Base-by-base conservation (phyloP, 352 stramenopile genomes). In the Pythium periplocum region DNA sequence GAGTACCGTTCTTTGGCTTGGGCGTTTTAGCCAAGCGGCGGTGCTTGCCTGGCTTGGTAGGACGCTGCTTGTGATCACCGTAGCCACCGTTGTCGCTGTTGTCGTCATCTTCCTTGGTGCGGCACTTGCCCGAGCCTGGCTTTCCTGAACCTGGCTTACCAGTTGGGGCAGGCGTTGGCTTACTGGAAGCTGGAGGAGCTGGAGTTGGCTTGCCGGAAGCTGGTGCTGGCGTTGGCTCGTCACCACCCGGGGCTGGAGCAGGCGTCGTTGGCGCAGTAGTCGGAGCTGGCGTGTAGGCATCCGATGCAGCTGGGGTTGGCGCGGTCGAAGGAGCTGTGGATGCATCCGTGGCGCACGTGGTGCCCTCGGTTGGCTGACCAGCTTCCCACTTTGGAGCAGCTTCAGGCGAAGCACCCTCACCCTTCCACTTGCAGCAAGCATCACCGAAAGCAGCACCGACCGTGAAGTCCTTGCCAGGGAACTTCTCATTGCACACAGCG, bases 41-140 rank as follows among this genome's bases (percentile, higher is more conserved):
- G 44, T 52, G 30, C 12, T 58, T 37, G 17, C 17, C 17, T 26
- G 17, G 17, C 17, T 26, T 26, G 17, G 17, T 26, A 26, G 17
- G 17, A 42, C 38, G 7, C 12, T 42, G 7, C 38, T 42, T 42
- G 38, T 42, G 7, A 8, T 53, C 50, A 3, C 55, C 50, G 30
- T 50, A 37, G 17, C 33, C 51, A 35, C 51, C 30, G 37, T 62
- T 12, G 7, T 53, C 50, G 4, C 55, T 45, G 30, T 50, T 33
- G 17, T 30, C 51, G 37, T 55, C 30, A 41, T 62, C 57, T 30
- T 55, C 34, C 56, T 62, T 62, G 11, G 48, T 49, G 3, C 45
- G 42, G 56, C 56, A 62, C 56, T 62, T 62, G 42, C 33, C 37
- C 12, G 44, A 37, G 32, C 42, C 10, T 6, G 34, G 42, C 34